These are phyloP conservation scores for Rhodotorula graminis DNA, from an alignment of 768 basidiomycete species.

Conservation along the genomic window DNA sequence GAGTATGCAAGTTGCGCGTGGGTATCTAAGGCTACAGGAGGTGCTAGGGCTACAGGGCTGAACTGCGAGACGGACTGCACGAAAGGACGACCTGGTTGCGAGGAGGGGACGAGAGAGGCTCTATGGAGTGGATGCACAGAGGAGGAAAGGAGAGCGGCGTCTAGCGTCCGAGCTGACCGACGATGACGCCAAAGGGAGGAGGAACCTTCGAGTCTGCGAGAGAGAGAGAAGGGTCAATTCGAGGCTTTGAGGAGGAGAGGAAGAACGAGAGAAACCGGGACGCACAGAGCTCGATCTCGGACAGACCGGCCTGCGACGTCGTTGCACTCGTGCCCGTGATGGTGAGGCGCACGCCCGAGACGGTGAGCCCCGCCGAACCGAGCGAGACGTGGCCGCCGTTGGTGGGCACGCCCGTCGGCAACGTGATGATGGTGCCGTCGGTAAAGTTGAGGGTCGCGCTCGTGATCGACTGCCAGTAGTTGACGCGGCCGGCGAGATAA, in stretches of 20 bases:
- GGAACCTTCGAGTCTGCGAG: not conserved
- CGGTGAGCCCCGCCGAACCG: slow-evolving; percentile 7
- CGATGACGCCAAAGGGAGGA: not conserved
- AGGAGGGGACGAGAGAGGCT: not conserved
- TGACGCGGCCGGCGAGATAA: slow-evolving; percentile 3
- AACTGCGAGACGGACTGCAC: too few relatives aligned
- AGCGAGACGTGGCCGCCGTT: slow-evolving; percentile 25
- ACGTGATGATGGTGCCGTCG: slow-evolving; percentile 12
- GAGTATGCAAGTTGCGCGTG: too few relatives aligned
- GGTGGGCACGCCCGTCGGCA: slow-evolving; percentile 5
- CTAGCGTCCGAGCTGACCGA: slow-evolving; percentile 22
- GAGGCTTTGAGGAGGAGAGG: too few relatives aligned
- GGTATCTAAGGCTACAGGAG: too few relatives aligned
- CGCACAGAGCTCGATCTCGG: slow-evolving; percentile 28
- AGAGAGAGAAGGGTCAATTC: not conserved
- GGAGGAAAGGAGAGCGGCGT: not conserved
- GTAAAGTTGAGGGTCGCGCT: slow-evolving; percentile 9
- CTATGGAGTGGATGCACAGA: too few relatives aligned
- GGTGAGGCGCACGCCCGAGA: slow-evolving; percentile 18
- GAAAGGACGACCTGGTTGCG: too few relatives aligned
- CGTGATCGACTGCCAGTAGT: not conserved
- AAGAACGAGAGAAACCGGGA: not conserved
- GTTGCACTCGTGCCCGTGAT: not conserved
- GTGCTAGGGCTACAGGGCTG: too few relatives aligned
- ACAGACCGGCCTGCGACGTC: slow-evolving; percentile 17